Evolutionary conservation across 495 filamentous ascomycete species (phyloP).

Genomic region (Xylaria flabelliformis): DNA sequence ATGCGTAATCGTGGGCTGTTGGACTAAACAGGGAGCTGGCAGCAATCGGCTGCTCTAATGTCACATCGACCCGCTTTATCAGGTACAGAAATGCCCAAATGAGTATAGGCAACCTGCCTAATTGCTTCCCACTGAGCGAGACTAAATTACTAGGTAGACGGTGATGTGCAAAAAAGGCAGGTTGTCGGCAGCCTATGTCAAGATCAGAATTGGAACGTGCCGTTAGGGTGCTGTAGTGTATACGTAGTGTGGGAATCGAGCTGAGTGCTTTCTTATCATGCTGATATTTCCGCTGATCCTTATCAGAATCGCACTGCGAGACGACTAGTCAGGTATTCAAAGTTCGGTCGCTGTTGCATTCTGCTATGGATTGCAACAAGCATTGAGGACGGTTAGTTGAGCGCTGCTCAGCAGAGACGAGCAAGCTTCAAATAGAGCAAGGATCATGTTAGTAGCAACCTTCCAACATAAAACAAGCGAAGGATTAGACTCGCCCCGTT

Average conservation of each 20-base stretch:
- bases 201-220: slow-evolving; percentile 5
- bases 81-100: slow-evolving; percentile 23
- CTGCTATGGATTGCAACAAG: background rate
- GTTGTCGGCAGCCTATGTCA: slow-evolving; percentile 8
- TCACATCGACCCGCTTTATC: slow-evolving; percentile 26
- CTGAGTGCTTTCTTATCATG: background rate
- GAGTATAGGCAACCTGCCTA: slow-evolving; percentile 23
- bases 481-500: background rate
- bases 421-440: background rate
- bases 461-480: background rate
- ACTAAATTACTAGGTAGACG: slow-evolving; percentile 17
- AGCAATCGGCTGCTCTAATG: slow-evolving; percentile 4
- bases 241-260: background rate
- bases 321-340: background rate
- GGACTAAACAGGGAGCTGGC: slow-evolving; percentile 19
- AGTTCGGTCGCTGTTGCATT: background rate
- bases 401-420: background rate
- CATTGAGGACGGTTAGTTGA: background rate
- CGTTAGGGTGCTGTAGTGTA: background rate
- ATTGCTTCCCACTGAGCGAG: slow-evolving; percentile 21
- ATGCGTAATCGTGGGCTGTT: background rate
- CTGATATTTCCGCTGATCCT: background rate
- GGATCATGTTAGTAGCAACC: slow-evolving; percentile 12
- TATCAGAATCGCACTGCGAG: background rate
- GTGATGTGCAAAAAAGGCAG: slow-evolving; percentile 24